These are phyloP conservation scores for Syncephalis fuscata DNA, from an alignment of 371 early-diverging fungal genomes.

Conservation along the genomic window DNA sequence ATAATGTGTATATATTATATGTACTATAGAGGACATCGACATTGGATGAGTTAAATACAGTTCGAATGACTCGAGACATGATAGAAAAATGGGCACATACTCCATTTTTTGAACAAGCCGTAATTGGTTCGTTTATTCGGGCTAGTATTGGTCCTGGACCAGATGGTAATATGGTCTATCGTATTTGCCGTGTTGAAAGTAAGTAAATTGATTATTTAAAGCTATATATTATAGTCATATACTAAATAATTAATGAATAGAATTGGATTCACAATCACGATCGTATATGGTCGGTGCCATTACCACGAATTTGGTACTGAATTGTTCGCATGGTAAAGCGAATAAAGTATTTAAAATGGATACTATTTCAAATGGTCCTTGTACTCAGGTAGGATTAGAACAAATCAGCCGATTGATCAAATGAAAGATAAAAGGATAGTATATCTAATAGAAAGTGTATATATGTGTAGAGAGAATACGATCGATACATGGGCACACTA, in stretches of 20 bases:
- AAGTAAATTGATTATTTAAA: constrained; percentile 1
- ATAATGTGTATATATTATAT: no score
- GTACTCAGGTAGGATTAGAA: constrained; percentile 28
- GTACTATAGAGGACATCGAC: constrained; percentile 31
- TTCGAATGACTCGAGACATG: constrained; percentile 34
- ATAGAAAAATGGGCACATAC: constrained; percentile 57
- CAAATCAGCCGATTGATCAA: constrained; percentile 13
- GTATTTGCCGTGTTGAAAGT: constrained; percentile 41
- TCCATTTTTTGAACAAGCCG: constrained; percentile 48
- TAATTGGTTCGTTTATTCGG: constrained; percentile 45
- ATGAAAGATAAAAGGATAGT: constrained; percentile 17
- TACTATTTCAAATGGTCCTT: constrained; percentile 42
- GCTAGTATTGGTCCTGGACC: constrained; percentile 36
- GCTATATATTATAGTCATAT: background rate
- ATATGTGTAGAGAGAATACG: constrained; percentile 35
- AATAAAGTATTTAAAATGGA: constrained; percentile 54
- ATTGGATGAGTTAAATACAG: constrained; percentile 36
- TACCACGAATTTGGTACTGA: constrained; percentile 36
- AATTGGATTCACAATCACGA: constrained; percentile 35
- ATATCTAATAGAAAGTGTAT: constrained; percentile 18
- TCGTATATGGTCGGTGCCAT: constrained; percentile 38
- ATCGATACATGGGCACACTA: constrained; percentile 27
- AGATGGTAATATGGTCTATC: constrained; percentile 28
- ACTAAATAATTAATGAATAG: constrained; percentile 7
- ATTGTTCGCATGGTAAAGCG: constrained; percentile 44